Conservation (phyloP, 1,284 basidiomycete species). For the Tilletia setariae region DNA sequence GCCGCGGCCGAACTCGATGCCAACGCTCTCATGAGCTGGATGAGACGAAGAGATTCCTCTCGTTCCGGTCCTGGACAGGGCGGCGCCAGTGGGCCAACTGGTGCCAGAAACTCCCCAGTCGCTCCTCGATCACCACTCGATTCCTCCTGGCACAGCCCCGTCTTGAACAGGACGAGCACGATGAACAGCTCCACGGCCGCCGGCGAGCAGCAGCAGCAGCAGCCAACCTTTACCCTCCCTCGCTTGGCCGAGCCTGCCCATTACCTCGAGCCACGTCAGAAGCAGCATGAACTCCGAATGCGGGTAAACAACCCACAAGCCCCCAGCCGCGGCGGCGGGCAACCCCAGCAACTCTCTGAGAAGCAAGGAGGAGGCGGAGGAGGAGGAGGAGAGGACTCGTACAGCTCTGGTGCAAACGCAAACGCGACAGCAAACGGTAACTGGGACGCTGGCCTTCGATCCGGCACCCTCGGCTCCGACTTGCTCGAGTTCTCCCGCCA, state of each 20-base stretch:
- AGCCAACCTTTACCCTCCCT: neutral
- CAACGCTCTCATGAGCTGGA: conserved; percentile 13
- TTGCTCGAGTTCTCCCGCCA: conserved; percentile 35
- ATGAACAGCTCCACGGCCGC: too few relatives aligned
- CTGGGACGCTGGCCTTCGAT: neutral
- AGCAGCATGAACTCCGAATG: neutral
- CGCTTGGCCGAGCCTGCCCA: conserved; percentile 8
- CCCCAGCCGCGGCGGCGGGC: too few relatives aligned
- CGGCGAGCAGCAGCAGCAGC: neutral
- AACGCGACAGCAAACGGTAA: neutral
- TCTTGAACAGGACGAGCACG: too few relatives aligned
- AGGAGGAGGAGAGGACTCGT: conserved; percentile 29
- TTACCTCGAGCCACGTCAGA: neutral
- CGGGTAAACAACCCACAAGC: neutral
- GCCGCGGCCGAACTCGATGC: conserved; percentile 8
- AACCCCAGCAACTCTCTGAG: conserved; percentile 16
- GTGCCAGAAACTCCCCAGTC: neutral
- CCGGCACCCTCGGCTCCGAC: neutral
- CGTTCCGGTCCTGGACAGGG: neutral
- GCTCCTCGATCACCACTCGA: neutral
- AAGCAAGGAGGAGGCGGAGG: conserved; percentile 23
- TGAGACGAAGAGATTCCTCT: neutral
- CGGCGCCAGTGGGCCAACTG: neutral
- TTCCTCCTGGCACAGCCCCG: too few relatives aligned
- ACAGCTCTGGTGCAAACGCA: conserved; percentile 16